Evolutionary conservation across 1,139 yeast species (phyloP), one percentile per base, ranked within the genome.

Genomic region (Yarrowia galli): DNA sequence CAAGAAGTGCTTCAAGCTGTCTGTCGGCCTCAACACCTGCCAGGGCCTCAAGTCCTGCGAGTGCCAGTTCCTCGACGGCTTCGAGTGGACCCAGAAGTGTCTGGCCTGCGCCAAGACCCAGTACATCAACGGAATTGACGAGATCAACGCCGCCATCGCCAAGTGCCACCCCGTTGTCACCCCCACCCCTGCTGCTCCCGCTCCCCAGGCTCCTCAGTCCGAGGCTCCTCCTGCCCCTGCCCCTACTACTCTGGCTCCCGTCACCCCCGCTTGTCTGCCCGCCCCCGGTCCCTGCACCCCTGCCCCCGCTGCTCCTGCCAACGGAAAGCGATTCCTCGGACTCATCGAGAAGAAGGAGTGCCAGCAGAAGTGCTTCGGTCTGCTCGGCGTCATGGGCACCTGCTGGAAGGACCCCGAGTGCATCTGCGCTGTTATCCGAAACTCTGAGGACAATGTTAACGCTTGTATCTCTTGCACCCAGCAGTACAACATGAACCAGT

Each of bases 401-500:
- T 54, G 61, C 61, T 54, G 61, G 61, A 54, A 54, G 61, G 61
- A 54, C 36, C 61, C 61, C 61, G 46, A 38, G 18, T 54, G 61
- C 18, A 54, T 54, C 61, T 54, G 61, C 36, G 61, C 48, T 5
- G 61, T 54, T 2, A 54, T 54, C 36, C 61, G 61, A 54, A 54
- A 54, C 61, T 40, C 46, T 18, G 61, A 54, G 18, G 61, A 38
- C 48, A 54, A 38, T 8, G 61, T 54, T 13, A 54, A 54, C 61
- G 23, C 46, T 13, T 54, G 61, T 18, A 54, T 54, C 36, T n/a
- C 13, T 16, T 54, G 61, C 61, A 54, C 61, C 10, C 61, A 54
- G 61, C 61, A 54, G 61, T 54, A 54, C 61, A 54, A 54, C 61
- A 54, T 54, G 61, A 54, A 54, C 61, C 61, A 54, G 61, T 54